Conservation (phyloP, 495 filamentous ascomycete species). For the Lophiostoma macrostomum region DNA sequence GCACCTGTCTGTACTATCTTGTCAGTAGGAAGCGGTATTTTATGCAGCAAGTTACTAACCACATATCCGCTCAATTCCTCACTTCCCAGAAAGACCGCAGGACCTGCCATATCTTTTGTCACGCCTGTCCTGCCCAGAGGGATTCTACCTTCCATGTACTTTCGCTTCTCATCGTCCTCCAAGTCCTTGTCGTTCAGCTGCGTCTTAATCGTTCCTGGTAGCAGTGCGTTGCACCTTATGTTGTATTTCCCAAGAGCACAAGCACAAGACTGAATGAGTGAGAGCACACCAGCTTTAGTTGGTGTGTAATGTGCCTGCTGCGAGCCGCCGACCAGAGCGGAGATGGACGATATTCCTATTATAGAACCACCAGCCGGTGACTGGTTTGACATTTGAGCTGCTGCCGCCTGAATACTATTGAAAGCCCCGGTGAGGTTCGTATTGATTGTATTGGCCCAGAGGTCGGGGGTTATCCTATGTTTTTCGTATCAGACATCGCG, state of each 20-base stretch:
- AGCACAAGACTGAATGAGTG: conserved; percentile 81
- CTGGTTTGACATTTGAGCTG: conserved; percentile 71
- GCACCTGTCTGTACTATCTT: conserved; percentile 61
- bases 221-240: conserved; percentile 79
- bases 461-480: conserved; percentile 39
- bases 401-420: conserved; percentile 79
- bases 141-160: conserved; percentile 81
- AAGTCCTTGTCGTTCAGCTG: conserved; percentile 86
- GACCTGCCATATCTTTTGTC: conserved; percentile 69
- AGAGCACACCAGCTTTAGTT: conserved; percentile 81
- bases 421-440: conserved; percentile 87
- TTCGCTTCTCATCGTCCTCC: conserved; percentile 62
- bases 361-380: conserved; percentile 65
- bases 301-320: conserved; percentile 85
- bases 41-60: conserved; percentile 23
- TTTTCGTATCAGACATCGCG: neutral
- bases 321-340: conserved; percentile 77
- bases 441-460: conserved; percentile 62
- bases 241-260: conserved; percentile 71
- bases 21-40: conserved; percentile 3
- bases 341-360: conserved; percentile 80
- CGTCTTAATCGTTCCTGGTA: conserved; percentile 83
- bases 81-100: conserved; percentile 82
- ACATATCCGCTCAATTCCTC: conserved; percentile 48
- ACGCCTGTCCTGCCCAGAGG: conserved; percentile 72